Percentiles rank a stretch among this genome's conserved stretches.
These are phyloP conservation scores for Besnoitia besnoiti DNA, from an alignment of 169 alveolate genomes.

Conservation along the genomic window DNA sequence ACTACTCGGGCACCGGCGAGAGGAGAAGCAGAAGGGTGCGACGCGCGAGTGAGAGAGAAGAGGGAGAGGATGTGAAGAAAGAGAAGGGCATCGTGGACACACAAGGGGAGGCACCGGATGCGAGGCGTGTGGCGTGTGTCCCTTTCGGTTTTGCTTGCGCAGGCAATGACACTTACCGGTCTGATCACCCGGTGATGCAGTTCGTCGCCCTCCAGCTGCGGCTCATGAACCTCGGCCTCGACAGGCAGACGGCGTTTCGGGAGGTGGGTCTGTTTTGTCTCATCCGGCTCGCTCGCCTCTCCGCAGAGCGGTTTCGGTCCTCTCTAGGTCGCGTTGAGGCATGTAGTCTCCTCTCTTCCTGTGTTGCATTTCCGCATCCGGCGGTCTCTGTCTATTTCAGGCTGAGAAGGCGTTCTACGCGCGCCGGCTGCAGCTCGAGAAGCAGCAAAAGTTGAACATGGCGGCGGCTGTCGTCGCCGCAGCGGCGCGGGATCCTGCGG, in stretches of 20 bases:
- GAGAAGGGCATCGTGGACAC: no score
- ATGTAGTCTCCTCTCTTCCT: not conserved
- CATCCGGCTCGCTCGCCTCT: not conserved
- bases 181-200: slow-evolving; percentile 72
- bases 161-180: slow-evolving; percentile 63
- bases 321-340: no score
- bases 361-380: not conserved
- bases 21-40: no score
- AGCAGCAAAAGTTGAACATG: slow-evolving; percentile 43
- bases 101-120: no score
- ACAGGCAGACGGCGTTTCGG: slow-evolving; percentile 43
- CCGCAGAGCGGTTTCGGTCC: not conserved
- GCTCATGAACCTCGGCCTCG: slow-evolving; percentile 49
- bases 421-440: slow-evolving; percentile 34
- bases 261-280: not conserved
- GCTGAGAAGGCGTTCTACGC: slow-evolving; percentile 41
- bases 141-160: not conserved
- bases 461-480: slow-evolving; percentile 50
- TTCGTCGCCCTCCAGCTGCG: slow-evolving; percentile 68
- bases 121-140: not conserved
- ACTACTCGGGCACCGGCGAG: no score
- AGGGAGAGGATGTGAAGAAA: no score
- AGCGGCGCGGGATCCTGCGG: slow-evolving; percentile 29
- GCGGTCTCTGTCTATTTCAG: not conserved
- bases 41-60: no score